Conservation (phyloP, 176 grass and related monocot species). For the Triticum monococcum region DNA sequence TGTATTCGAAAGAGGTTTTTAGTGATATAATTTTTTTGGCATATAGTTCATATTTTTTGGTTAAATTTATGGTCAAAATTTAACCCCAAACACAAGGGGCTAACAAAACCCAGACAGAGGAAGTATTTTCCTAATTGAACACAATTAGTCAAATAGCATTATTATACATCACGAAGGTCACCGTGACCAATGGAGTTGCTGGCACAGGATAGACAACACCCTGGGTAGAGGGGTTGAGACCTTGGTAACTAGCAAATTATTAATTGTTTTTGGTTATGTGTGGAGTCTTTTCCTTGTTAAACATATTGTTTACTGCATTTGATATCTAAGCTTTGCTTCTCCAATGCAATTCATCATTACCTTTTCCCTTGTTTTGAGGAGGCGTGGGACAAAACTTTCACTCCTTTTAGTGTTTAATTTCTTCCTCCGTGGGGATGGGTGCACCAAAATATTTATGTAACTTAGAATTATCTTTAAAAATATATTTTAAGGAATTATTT, state of each 20-base stretch:
- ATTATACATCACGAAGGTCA: conserved; percentile 7
- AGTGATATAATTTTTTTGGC: no score
- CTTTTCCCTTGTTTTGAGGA: conserved; percentile 32
- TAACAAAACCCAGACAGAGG: no score
- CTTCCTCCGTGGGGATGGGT: not conserved
- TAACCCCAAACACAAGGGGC: no score
- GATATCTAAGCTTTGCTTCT: conserved; percentile 36
- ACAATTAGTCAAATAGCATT: conserved; percentile 19
- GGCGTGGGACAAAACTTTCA: conserved; percentile 23
- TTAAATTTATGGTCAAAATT: no score
- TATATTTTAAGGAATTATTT: not conserved
- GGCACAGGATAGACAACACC: conserved; percentile 36
- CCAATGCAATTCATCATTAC: conserved; percentile 40
- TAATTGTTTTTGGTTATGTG: conserved; percentile 11
- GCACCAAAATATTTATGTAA: not conserved
- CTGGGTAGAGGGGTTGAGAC: conserved; percentile 23
- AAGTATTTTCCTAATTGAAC: conserved; percentile 7
- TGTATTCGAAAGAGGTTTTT: no score
- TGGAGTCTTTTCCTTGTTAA: conserved; percentile 26
- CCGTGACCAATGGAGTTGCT: conserved; percentile 36
- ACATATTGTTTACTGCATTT: conserved; percentile 35
- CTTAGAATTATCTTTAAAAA: not conserved
- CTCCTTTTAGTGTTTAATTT: conserved; percentile 30
- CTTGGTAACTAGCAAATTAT: conserved; percentile 10
- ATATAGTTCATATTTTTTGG: no score